phyloP scores from a whole-genome alignment of 768 basidiomycete genomes.

The Lepiota venenata region DNA sequence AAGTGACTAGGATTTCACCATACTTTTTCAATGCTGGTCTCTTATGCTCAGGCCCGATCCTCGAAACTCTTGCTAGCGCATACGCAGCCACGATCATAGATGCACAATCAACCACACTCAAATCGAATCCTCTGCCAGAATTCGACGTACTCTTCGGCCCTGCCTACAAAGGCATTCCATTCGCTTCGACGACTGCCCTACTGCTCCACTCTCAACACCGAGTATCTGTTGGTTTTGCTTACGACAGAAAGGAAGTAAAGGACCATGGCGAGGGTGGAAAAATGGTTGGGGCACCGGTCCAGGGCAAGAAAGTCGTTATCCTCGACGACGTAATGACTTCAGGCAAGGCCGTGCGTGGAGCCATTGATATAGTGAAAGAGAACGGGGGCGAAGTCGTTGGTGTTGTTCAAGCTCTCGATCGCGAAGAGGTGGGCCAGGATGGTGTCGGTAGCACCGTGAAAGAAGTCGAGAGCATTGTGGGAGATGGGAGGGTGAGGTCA shows the following conservation, averaged over 20 bases:
- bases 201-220: constrained; percentile 65
- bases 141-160: constrained; percentile 94
- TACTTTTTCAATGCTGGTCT: constrained; percentile 98
- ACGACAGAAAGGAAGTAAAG: constrained; percentile 94
- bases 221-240: constrained; percentile 74
- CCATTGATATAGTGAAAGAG: constrained; percentile 67
- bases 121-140: constrained; percentile 29
- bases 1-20: constrained; percentile 67
- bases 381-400: constrained; percentile 84
- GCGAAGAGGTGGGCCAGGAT: constrained; percentile 80
- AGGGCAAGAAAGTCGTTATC: constrained; percentile 79
- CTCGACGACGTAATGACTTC: constrained; percentile 97
- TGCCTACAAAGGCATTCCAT: constrained; percentile 95
- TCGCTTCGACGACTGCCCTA: constrained; percentile 83
- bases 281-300: constrained; percentile 83
- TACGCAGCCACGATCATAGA: constrained; percentile 78
- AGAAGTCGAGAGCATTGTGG: constrained; percentile 76
- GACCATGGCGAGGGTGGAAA: constrained; percentile 94
- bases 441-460: constrained; percentile 69
- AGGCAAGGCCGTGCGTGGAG: constrained; percentile 82
- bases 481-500: constrained; percentile 67
- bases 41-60: constrained; percentile 78
- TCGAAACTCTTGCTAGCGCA: constrained; percentile 72
- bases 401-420: constrained; percentile 82
- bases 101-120: constrained; percentile 33